These are phyloP conservation scores for Russula abietina DNA, from an alignment of 768 basidiomycete genomes.

Conservation along the genomic window DNA sequence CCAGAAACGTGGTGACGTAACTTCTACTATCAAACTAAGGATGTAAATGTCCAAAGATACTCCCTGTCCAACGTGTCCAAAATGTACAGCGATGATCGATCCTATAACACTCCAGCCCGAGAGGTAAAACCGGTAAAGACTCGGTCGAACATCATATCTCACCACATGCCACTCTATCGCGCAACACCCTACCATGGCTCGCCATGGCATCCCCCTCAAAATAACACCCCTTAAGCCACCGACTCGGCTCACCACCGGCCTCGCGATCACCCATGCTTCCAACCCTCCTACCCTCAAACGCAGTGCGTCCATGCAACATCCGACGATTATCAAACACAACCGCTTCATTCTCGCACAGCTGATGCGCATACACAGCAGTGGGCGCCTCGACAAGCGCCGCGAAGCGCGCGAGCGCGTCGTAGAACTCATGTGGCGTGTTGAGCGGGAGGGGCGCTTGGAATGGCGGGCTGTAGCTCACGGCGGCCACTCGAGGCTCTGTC, in stretches of 20 bases:
- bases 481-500: constrained; percentile 42
- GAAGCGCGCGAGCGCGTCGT: constrained; percentile 57
- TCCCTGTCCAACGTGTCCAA: too few species aligned
- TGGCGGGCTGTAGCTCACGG: constrained; percentile 90
- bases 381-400: constrained; percentile 50
- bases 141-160: background rate
- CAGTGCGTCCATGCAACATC: constrained; percentile 80
- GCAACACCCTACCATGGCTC: constrained; percentile 53
- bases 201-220: constrained; percentile 60
- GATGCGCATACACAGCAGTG: constrained; percentile 51
- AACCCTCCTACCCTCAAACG: constrained; percentile 44
- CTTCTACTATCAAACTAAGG: too few species aligned
- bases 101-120: background rate
- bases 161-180: constrained; percentile 21
- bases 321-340: constrained; percentile 91
- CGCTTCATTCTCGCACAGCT: constrained; percentile 74
- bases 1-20: too few species aligned
- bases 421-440: constrained; percentile 51
- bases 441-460: constrained; percentile 80
- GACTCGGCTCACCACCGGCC: constrained; percentile 40
- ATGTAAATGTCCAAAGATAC: too few species aligned
- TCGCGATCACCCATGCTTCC: constrained; percentile 15
- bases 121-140: background rate
- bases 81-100: background rate
- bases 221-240: constrained; percentile 92